A percentile compares a stretch with the other conserved stretches of the same genome.
Conservation (phyloP, 768 basidiomycete genomes). For the Auricularia heimuer region DNA sequence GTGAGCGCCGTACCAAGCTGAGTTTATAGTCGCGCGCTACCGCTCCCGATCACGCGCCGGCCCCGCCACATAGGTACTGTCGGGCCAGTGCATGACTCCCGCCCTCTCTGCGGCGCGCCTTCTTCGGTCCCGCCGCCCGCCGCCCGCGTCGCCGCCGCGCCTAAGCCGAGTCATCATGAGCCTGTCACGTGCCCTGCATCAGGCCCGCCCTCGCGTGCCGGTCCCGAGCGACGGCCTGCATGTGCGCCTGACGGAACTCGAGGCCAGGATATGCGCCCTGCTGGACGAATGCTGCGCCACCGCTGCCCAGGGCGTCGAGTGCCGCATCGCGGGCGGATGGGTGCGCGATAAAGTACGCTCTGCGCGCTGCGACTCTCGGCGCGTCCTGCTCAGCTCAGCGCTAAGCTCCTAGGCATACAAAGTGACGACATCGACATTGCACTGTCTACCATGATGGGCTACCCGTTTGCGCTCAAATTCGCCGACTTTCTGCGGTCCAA, state of each 20-base stretch:
- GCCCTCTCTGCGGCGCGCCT: too few species aligned
- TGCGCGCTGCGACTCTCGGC: slow-evolving; percentile 6
- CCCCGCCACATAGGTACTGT: too few species aligned
- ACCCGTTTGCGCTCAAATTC: slow-evolving; percentile 76
- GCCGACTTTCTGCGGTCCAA: slow-evolving; percentile 49
- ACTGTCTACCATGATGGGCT: slow-evolving; percentile 79
- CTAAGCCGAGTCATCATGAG: not conserved
- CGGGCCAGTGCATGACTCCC: too few species aligned
- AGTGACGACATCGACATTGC: slow-evolving; percentile 94
- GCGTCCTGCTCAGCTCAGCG: slow-evolving; percentile 2
- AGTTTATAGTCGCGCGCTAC: too few species aligned
- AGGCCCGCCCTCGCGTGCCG: not conserved
- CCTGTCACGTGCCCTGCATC: not conserved
- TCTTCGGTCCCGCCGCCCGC: too few species aligned
- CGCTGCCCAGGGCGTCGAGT: slow-evolving; percentile 48
- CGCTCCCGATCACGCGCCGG: too few species aligned
- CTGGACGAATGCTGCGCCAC: slow-evolving; percentile 67
- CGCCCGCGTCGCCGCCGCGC: too few species aligned
- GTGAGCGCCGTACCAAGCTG: too few species aligned
- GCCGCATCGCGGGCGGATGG: slow-evolving; percentile 97
- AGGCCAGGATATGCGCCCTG: slow-evolving; percentile 62
- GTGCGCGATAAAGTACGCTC: slow-evolving; percentile 85
- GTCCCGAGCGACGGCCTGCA: slow-evolving; percentile 9
- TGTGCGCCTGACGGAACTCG: slow-evolving; percentile 55
- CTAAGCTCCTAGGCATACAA: slow-evolving; percentile 65